Base-by-base conservation (phyloP, 306 rosid species). In the Luffa acutangula region DNA sequence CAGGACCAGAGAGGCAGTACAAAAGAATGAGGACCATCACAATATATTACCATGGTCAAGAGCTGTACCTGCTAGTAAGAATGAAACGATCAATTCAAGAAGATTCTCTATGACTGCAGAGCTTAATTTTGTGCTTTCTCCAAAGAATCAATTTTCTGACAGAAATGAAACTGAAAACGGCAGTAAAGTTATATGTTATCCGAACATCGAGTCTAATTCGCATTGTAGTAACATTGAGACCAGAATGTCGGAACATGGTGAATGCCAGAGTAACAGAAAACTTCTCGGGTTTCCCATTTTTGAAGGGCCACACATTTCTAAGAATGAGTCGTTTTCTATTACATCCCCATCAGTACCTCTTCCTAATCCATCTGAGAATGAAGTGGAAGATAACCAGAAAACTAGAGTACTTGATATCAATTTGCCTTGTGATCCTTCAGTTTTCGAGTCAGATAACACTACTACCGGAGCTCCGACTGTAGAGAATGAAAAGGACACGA, bases 31-130 rank as follows among this genome's bases (percentile, higher is more conserved):
- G 85, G 90, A 89, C 78, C 81, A 78, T 85, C 86, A 80, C 69
- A 80, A 85, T 3, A 80, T 57, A 59, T 79, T 91, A 78, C 97
- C 97, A 13, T 93, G 97, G 99, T 92, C 91, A 64, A 86, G 87
- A 85, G 83, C 87, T 34, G 87, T 80, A 76, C 79, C 82, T 58
- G 46, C 86, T 64, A 80, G 85, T 81, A 89, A 83, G 85, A 86
- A 82, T 85, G 93, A 86, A 78, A 81, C 78, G 14, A 79, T 78
- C 78, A 87, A 84, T 73, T 59, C 78, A 34, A 84, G 81, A 62
- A 83, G 78, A 51, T 36, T 88, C 84, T 58, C 86, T 43, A 76
- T 75, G 70, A 76, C 78, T n/a, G 85, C 78, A 39, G 91, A 90
- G 81, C 81, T 66, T 37, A 80, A 83, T 74, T 84, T 81, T 79